Base-by-base conservation (phyloP, 2,329 filamentous ascomycete genomes). In the Curvularia verruculosa region DNA sequence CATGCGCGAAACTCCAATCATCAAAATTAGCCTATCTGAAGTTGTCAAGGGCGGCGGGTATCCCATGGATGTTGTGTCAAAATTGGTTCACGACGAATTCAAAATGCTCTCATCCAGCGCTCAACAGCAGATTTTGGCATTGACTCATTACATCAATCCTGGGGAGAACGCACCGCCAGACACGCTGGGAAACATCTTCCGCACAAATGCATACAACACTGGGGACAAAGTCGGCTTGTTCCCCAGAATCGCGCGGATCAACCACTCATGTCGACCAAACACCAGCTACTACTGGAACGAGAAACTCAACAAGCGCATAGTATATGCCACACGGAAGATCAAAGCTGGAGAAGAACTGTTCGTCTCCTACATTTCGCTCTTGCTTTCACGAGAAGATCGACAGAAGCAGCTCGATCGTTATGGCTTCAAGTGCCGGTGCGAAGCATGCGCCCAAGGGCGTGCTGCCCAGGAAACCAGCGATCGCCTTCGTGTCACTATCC, bases 271-370 rank as follows among this genome's bases (percentile, higher is more conserved):
- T 43, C 67, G 73, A 10, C 74, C 74, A 0, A 75, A 75, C 49
- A 68, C 77, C 3, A 68, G 72, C 58, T 79, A 75, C 54, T 70
- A 67, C 54, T 77, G 76, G 77, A 75, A 66, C 55, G 64, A 67
- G 26, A 61, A 62, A 31, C 34, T 68, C 8, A 66, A 69, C 18
- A 71, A 66, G 54, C 59, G 67, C 23, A 62, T 75, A n/a, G 69
- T 78, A 2, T 75, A 75, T 39, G 77, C 77, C 1, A 71, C 68
- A 5, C 62, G 73, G 2, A 69, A 69, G 24, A 77, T 80, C 44
- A 66, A 66, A 8, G 63, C 67, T 37, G 78, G 78, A 21, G 78
- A 79, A 43, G 78, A 80, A 56, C 64, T 80, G 18, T 72, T 67
- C 1, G 73, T 76, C 0, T 76, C 74, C 0, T 79, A 79, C 60